Evolutionary conservation across 2,329 filamentous ascomycete genomes (phyloP), one percentile per base, ranked within the genome.

Genomic region (Colletotrichum sp.): DNA sequence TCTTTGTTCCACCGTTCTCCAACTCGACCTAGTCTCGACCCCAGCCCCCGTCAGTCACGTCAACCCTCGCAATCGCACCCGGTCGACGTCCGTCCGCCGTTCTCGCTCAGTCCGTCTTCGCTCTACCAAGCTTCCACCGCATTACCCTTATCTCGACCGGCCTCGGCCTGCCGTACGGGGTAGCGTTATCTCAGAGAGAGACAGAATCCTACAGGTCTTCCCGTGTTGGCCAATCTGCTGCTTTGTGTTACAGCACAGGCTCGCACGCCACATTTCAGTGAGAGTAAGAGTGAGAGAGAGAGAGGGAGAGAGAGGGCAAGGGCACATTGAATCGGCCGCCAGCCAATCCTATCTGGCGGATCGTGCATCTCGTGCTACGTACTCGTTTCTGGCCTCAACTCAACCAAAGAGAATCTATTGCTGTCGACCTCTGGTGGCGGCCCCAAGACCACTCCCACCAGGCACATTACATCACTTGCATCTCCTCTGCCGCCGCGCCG

Each of bases 391-490:
- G 55, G 39, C 39, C 21, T 69, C 71, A 63, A 49, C 34, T 52
- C 63, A 26, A 32, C 64, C 64, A 69, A 36, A 59, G 59, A 68
- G 24, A 68, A 64, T 55, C 49, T 24, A 26, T 64, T 24, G 44
- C 34, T 39, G 28, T 72, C 73, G 34, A 49, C 52, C 60, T 67
- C 26, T 44, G 52, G 75, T 77, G 66, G 75, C 75, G 75, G 66
- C 24, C 60, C 74, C 62, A 67, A 55, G 39, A 66, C 49, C 60
- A 70, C 18, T 44, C 69, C 15, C 44, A 49, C 44, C 66, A 77
- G 71, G 60, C n/a, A 75, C 66, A 77, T 77, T 77, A 57, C 75
- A 75, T 77, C 71, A 77, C 75, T 68, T 69, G 71, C 71, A 60
- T 71, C 57, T 59, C 39, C 32, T 74, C 65, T 69, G 52, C 60